phyloP scores from a whole-genome alignment of 176 grass and related monocot species.

The Cocos nucifera region DNA sequence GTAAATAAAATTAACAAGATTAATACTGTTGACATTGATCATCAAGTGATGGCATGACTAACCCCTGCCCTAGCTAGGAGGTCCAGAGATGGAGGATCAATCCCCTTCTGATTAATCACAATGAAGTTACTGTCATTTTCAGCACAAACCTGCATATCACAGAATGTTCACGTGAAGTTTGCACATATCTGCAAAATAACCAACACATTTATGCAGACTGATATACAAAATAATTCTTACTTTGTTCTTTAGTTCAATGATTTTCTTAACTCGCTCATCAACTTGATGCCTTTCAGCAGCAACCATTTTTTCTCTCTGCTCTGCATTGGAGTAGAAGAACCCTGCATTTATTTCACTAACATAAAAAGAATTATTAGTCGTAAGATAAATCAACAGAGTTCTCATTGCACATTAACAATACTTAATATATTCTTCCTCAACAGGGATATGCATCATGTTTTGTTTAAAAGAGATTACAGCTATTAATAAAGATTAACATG shows the following conservation, averaged over 20 bases:
- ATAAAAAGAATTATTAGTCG: conserved; percentile 25
- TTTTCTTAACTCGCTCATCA: conserved; percentile 88
- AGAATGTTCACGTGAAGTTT: background rate
- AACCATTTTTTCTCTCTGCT: conserved; percentile 99
- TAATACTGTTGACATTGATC: too few relatives aligned
- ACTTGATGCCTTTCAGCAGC: conserved; percentile 88
- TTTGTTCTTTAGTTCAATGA: conserved; percentile 92
- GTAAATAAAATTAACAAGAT: too few relatives aligned
- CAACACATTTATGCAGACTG: too few relatives aligned
- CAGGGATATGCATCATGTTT: too few relatives aligned
- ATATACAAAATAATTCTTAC: conserved; percentile 12
- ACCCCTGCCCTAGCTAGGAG: conserved; percentile 94
- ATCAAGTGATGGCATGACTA: conserved; percentile 17
- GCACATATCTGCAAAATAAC: too few relatives aligned
- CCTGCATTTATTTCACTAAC: conserved; percentile 98
- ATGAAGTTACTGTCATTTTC: conserved; percentile 86
- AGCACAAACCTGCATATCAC: conserved; percentile 53
- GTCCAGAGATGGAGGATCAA: conserved; percentile 94
- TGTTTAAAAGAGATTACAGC: too few relatives aligned
- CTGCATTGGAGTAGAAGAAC: conserved; percentile 93
- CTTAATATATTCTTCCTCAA: too few relatives aligned
- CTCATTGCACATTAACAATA: too few relatives aligned
- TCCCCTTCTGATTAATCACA: conserved; percentile 94
- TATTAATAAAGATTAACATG: too few relatives aligned
- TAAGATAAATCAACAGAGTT: background rate